phyloP scores from a whole-genome alignment of 2,329 filamentous ascomycete genomes.

The Colletotrichum cordylinicola region DNA sequence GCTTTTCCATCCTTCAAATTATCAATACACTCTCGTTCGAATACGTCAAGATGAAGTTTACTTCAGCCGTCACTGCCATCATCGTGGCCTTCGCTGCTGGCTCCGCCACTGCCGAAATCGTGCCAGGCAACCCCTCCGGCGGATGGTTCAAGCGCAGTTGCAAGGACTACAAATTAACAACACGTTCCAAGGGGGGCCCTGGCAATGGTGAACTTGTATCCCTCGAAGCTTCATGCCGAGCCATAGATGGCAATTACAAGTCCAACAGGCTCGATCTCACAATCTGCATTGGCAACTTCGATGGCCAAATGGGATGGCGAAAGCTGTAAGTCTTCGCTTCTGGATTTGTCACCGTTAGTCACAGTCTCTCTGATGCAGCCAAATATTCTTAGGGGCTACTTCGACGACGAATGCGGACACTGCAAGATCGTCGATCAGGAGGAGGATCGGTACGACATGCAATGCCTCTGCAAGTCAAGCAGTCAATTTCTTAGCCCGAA shows the following conservation, averaged over 20 bases:
- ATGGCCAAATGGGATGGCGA: background rate
- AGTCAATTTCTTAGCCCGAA: background rate
- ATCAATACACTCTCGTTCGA: background rate
- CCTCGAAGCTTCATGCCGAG: background rate
- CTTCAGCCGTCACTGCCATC: background rate
- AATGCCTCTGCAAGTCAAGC: background rate
- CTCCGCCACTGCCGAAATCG: background rate
- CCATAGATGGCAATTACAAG: background rate
- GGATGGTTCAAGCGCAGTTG: background rate
- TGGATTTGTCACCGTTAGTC: background rate
- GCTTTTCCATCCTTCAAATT: background rate
- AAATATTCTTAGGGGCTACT: background rate
- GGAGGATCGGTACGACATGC: background rate
- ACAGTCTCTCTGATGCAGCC: background rate
- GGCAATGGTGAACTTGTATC: background rate
- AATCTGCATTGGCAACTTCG: background rate
- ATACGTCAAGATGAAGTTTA: background rate
- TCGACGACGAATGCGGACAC: background rate
- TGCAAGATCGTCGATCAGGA: background rate
- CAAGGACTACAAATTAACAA: background rate
- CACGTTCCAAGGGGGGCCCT: background rate
- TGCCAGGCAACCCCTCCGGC: background rate
- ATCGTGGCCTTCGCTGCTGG: rapidly evolving
- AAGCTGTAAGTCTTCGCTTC: background rate
- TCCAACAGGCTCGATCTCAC: background rate